Conservation (phyloP, 805 yeast species). For the Ogataea minuta region DNA sequence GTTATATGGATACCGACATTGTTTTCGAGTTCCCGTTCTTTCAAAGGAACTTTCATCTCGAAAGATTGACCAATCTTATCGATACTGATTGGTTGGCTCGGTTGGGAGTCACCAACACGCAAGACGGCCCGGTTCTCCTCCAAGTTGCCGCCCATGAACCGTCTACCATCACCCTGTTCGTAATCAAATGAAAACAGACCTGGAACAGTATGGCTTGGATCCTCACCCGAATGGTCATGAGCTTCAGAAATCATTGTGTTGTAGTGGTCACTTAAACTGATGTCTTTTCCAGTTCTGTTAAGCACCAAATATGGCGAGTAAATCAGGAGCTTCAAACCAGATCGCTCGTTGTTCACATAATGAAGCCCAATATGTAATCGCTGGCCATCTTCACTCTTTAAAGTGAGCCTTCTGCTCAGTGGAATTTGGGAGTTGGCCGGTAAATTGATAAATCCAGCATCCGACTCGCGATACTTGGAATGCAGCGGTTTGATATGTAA, state of each 20-base stretch:
- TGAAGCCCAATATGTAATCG: slow-evolving; percentile 59
- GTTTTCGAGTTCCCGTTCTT: slow-evolving; percentile 55
- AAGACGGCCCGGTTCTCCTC: slow-evolving; percentile 65
- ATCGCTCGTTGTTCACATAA: slow-evolving; percentile 51
- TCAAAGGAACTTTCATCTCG: slow-evolving; percentile 48
- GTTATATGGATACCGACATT: slow-evolving; percentile 70
- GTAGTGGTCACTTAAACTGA: slow-evolving; percentile 54
- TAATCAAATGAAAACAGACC: slow-evolving; percentile 82
- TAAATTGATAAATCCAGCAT: slow-evolving; percentile 71
- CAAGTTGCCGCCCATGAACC: slow-evolving; percentile 29
- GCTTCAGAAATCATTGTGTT: slow-evolving; percentile 52
- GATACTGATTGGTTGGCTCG: slow-evolving; percentile 75
- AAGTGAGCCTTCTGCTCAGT: slow-evolving; percentile 42
- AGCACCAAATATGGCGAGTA: slow-evolving; percentile 82
- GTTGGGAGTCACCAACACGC: slow-evolving; percentile 62
- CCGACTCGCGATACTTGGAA: slow-evolving; percentile 61
- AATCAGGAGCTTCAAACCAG: slow-evolving; percentile 65
- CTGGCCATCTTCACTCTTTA: slow-evolving; percentile 67
- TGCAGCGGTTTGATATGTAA: slow-evolving; percentile 65
- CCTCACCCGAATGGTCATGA: slow-evolving; percentile 9
- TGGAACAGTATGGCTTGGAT: slow-evolving; percentile 45
- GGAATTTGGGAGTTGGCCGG: slow-evolving; percentile 33
- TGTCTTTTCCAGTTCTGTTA: slow-evolving; percentile 71
- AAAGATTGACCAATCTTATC: slow-evolving; percentile 86
- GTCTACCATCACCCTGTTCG: slow-evolving; percentile 38